A percentile compares a stretch with the other conserved stretches of the same genome.
Evolutionary conservation across 2,329 filamentous ascomycete genomes (phyloP).

Genomic region (Pyrenochaeta sp.): DNA sequence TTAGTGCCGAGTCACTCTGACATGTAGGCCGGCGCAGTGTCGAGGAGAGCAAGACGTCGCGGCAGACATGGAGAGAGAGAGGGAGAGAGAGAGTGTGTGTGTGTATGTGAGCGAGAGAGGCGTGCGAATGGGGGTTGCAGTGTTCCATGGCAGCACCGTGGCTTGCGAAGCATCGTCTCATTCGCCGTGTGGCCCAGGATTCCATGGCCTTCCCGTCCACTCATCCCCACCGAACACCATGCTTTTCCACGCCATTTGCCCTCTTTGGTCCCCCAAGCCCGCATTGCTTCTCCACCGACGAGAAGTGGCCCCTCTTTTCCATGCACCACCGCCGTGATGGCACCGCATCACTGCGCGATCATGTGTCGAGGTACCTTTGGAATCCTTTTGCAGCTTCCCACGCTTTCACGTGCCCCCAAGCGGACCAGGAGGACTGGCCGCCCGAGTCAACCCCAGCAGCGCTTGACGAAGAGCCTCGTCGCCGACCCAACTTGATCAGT

Average conservation of each 20-base stretch:
- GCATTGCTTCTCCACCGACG: slow-evolving; percentile 5
- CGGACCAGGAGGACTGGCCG: neutral
- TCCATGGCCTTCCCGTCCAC: slow-evolving; percentile 4
- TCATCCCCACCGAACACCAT: slow-evolving; percentile 10
- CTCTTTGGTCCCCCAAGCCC: slow-evolving; percentile 8
- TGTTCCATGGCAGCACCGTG: neutral
- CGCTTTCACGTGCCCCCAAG: neutral
- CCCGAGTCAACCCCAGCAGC: too few species aligned
- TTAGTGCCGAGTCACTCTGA: neutral
- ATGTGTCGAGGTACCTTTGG: slow-evolving; percentile 21
- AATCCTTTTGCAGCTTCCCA: neutral
- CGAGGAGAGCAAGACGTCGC: neutral
- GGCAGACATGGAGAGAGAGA: neutral
- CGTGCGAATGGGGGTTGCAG: neutral
- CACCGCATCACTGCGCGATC: slow-evolving; percentile 26
- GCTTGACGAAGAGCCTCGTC: too few species aligned
- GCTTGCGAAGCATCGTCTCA: slow-evolving; percentile 8
- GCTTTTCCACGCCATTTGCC: slow-evolving; percentile 2
- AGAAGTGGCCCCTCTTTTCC: slow-evolving; percentile 12
- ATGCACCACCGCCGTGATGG: slow-evolving; percentile 18
- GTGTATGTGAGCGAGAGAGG: too few species aligned
- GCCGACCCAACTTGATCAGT: too few species aligned
- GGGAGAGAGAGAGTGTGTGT: too few species aligned
- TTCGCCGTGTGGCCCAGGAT: slow-evolving; percentile 9
- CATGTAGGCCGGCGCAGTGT: neutral